A percentile compares a stretch with the other conserved stretches of the same genome.
phyloP scores from a whole-genome alignment of 2,329 filamentous ascomycete species.

The Diaporthe australafricana region DNA sequence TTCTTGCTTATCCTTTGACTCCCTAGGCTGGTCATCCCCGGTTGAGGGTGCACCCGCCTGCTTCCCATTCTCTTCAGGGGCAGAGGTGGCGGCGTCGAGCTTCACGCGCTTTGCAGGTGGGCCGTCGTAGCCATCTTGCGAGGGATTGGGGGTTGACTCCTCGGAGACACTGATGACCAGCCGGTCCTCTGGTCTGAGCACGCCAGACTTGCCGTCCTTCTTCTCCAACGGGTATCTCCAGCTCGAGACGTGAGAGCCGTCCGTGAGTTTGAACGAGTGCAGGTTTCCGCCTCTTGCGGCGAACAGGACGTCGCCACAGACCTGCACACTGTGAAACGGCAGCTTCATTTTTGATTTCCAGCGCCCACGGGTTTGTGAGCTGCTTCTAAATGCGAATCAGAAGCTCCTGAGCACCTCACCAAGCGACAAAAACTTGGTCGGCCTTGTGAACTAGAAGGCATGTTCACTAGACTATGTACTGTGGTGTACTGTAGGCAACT shows the following conservation, averaged over 20 bases:
- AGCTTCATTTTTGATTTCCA: conserved; percentile 53
- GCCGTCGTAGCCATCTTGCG: conserved; percentile 33
- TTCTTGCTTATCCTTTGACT: conserved; percentile 35
- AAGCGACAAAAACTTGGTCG: not conserved
- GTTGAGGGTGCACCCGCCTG: not conserved
- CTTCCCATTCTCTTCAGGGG: conserved; percentile 36
- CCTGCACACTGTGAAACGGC: conserved; percentile 74
- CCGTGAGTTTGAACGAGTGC: conserved; percentile 71
- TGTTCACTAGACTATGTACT: not conserved
- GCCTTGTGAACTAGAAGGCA: not conserved
- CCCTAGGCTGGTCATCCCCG: not conserved
- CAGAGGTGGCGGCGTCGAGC: conserved; percentile 33
- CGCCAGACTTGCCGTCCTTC: conserved; percentile 44
- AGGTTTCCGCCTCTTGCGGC: conserved; percentile 80
- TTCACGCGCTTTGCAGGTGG: conserved; percentile 46
- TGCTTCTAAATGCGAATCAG: not conserved
- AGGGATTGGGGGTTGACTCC: conserved; percentile 18
- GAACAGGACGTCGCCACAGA: conserved; percentile 70
- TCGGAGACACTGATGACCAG: conserved; percentile 30
- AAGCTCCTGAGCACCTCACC: too few species aligned
- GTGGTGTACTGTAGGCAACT: not conserved
- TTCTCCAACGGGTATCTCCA: conserved; percentile 65
- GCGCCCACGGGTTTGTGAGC: not conserved
- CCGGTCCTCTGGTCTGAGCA: conserved; percentile 37
- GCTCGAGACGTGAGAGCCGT: conserved; percentile 68